Evolutionary conservation across 202 grass and related monocot genomes (phyloP).

Genomic region (Cymbopogon flexuosus): DNA sequence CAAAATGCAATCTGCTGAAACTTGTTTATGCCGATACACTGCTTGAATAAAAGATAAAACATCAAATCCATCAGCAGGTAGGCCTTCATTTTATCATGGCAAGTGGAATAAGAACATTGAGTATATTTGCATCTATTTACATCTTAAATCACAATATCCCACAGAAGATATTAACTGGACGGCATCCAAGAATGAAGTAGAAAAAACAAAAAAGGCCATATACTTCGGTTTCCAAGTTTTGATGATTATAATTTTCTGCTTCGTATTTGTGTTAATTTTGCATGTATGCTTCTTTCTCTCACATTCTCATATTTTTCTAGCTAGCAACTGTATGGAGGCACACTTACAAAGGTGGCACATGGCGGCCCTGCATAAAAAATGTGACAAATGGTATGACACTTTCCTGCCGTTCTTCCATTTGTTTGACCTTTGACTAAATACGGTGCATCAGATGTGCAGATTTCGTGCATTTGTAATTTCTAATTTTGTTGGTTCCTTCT

Average conservation of each 20-base stretch:
- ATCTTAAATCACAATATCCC: not conserved
- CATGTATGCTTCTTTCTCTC: conserved; percentile 11
- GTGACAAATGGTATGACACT: conserved; percentile 50
- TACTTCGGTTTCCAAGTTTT: not conserved
- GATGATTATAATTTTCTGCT: not conserved
- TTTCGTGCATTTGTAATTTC: not conserved
- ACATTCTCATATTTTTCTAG: conserved; percentile 61
- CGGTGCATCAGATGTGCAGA: not conserved
- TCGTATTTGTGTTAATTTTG: conserved; percentile 3
- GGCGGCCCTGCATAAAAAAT: conserved; percentile 67
- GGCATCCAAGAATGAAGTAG: not conserved
- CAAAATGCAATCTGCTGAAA: not conserved
- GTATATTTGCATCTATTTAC: not conserved
- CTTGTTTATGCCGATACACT: not conserved
- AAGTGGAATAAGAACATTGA: not conserved
- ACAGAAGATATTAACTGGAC: not conserved
- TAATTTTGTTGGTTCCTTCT: not conserved
- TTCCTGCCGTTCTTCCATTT: not conserved
- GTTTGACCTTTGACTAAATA: not conserved
- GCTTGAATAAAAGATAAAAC: not conserved
- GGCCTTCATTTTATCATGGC: not conserved
- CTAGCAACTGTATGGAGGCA: conserved; percentile 88
- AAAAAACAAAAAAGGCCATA: not conserved
- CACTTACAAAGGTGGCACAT: conserved; percentile 63
- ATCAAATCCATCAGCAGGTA: not conserved